These are phyloP conservation scores for Xylaria sp. DNA, from an alignment of 2,329 filamentous ascomycete genomes.

Conservation along the genomic window DNA sequence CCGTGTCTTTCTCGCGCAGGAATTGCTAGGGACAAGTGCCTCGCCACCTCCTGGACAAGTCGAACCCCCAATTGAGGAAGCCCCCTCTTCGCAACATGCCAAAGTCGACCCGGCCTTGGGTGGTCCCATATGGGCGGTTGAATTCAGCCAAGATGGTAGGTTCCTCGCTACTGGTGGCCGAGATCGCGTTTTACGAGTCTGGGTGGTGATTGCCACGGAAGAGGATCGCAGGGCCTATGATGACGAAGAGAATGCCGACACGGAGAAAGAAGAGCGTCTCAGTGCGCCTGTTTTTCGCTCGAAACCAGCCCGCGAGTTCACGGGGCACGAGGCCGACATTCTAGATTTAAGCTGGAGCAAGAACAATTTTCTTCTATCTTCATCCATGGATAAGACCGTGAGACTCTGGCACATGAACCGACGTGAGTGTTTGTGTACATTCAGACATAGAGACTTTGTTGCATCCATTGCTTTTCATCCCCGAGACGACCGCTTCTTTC, in stretches of 20 bases:
- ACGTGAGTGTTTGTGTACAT: constrained; percentile 87
- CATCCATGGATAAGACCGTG: constrained; percentile 98
- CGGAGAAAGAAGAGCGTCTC: constrained; percentile 69
- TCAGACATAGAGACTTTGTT: constrained; percentile 94
- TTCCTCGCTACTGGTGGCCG: constrained; percentile 94
- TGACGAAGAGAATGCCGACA: constrained; percentile 65
- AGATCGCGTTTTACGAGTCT: constrained; percentile 85
- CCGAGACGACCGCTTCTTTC: constrained; percentile 93
- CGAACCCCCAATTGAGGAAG: constrained; percentile 39
- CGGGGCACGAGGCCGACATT: constrained; percentile 85
- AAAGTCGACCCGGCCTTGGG: constrained; percentile 56
- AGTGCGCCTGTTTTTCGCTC: constrained; percentile 91
- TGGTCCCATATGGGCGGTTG: constrained; percentile 88
- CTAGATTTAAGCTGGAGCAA: constrained; percentile 98
- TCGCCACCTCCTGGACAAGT: constrained; percentile 45
- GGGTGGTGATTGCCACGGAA: constrained; percentile 83
- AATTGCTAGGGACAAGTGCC: constrained; percentile 73
- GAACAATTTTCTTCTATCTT: constrained; percentile 95
- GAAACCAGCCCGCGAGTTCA: constrained; percentile 81
- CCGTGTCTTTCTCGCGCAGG: constrained; percentile 89
- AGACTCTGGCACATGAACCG: constrained; percentile 91
- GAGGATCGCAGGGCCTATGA: constrained; percentile 82
- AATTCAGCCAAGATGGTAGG: constrained; percentile 91
- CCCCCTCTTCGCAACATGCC: constrained; percentile 46
- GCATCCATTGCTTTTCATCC: constrained; percentile 96